Conservation (phyloP, 2,329 filamentous ascomycete genomes). For the Colletotrichum coccodes region DNA sequence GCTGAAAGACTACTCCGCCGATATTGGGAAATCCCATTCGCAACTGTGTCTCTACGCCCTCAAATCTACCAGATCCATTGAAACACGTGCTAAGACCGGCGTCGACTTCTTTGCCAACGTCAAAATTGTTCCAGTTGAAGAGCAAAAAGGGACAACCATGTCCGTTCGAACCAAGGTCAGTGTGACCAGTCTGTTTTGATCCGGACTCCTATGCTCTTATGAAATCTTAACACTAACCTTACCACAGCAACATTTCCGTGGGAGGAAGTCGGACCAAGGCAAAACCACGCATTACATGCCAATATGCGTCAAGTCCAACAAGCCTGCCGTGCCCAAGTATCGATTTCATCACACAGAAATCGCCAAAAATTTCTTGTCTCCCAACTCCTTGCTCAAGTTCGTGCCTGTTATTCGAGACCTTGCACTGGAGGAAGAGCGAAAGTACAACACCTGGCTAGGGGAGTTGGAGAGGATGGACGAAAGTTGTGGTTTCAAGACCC, state of each 20-base stretch:
- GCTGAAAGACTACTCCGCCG: conserved; percentile 44
- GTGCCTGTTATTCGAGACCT: conserved; percentile 69
- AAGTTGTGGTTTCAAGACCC: conserved; percentile 65
- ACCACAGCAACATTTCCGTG: conserved; percentile 53
- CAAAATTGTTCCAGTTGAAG: conserved; percentile 43
- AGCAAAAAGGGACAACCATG: conserved; percentile 52
- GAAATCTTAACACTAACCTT: conserved; percentile 3
- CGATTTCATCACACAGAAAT: conserved; percentile 70
- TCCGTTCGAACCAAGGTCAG: conserved; percentile 62
- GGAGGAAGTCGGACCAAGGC: conserved; percentile 54
- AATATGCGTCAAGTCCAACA: conserved; percentile 59
- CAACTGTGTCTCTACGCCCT: conserved; percentile 56
- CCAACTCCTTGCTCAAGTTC: conserved; percentile 69
- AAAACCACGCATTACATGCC: conserved; percentile 51
- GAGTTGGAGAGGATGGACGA: conserved; percentile 67
- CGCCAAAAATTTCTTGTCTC: conserved; percentile 67
- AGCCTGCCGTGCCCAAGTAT: conserved; percentile 65
- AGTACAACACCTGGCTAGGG: conserved; percentile 66
- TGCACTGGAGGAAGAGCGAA: conserved; percentile 64
- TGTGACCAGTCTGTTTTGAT: not conserved
- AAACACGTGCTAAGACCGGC: conserved; percentile 52
- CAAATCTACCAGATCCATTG: conserved; percentile 53
- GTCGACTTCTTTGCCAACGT: conserved; percentile 60
- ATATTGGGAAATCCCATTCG: conserved; percentile 57
- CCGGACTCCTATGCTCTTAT: not conserved